These are phyloP conservation scores for Emiliania huxleyi DNA, from an alignment of 78 protist species.

Conservation along the genomic window DNA sequence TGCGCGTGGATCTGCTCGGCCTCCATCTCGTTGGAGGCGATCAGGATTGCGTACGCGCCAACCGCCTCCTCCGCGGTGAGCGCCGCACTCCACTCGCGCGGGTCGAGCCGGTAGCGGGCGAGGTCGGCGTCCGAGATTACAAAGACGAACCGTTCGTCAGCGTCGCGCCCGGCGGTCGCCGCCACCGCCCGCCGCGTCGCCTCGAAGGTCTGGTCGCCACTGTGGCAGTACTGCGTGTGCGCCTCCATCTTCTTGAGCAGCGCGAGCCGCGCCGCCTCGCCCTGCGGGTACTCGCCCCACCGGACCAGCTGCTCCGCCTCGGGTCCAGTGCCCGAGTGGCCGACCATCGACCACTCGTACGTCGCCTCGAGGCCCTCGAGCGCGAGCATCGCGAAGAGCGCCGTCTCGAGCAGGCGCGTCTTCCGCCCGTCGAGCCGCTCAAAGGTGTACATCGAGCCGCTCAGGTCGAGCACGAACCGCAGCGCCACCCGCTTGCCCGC, in stretches of 20 bases:
- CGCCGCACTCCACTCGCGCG: not conserved
- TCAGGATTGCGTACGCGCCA: not conserved
- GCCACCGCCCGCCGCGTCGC: constrained; percentile 19
- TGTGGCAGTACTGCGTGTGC: constrained; percentile 62
- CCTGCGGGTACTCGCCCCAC: constrained; percentile 43
- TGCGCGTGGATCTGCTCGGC: not conserved
- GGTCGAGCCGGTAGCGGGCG: constrained; percentile 55
- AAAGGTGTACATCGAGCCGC: constrained; percentile 69
- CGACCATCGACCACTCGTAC: constrained; percentile 58
- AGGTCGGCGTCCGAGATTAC: constrained; percentile 74
- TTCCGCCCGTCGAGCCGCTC: constrained; percentile 62
- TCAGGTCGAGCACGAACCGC: constrained; percentile 31
- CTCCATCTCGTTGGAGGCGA: not conserved
- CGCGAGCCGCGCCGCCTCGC: not conserved
- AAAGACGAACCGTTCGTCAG: constrained; percentile 64
- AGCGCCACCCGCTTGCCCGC: not conserved
- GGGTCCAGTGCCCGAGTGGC: constrained; percentile 69
- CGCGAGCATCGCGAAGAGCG: constrained; percentile 60
- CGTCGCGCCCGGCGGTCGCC: not conserved
- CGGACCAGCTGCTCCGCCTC: constrained; percentile 41
- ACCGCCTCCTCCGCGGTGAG: not conserved
- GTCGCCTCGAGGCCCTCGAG: constrained; percentile 56
- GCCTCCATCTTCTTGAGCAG: constrained; percentile 38
- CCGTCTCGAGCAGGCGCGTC: constrained; percentile 51
- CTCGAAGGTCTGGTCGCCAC: constrained; percentile 70